Evolutionary conservation across 2,329 filamentous ascomycete species (phyloP).

Genomic region (Lecanoromycetidae sp.): DNA sequence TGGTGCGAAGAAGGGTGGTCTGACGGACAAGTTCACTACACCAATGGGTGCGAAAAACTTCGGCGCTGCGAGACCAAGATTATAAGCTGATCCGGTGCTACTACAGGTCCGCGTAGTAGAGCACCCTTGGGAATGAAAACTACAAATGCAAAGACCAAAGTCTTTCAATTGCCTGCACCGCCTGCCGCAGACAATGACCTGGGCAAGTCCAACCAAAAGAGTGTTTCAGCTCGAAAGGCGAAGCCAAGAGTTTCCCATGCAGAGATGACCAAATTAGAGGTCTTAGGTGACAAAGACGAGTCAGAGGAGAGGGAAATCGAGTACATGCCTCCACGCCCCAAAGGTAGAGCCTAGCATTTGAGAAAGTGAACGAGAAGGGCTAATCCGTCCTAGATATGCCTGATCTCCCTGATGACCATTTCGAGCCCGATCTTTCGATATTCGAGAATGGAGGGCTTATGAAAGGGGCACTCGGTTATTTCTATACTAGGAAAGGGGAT

Average conservation of each 20-base stretch:
- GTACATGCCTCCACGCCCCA: slow-evolving; percentile 69
- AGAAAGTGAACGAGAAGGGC: neutral
- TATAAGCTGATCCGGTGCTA: slow-evolving; percentile 9
- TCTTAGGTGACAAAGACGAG: slow-evolving; percentile 45
- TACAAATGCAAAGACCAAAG: slow-evolving; percentile 76
- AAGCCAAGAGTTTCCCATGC: slow-evolving; percentile 32
- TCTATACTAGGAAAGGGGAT: slow-evolving; percentile 36
- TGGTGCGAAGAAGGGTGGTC: slow-evolving; percentile 39
- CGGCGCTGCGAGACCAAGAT: neutral
- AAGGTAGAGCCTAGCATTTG: slow-evolving; percentile 27
- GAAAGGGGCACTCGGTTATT: slow-evolving; percentile 39
- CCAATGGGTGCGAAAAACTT: slow-evolving; percentile 55
- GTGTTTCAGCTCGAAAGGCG: slow-evolving; percentile 47
- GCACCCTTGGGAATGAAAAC: slow-evolving; percentile 89
- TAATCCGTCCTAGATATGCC: slow-evolving; percentile 26
- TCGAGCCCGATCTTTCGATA: slow-evolving; percentile 39
- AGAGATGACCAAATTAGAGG: slow-evolving; percentile 49
- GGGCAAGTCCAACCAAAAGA: slow-evolving; percentile 51
- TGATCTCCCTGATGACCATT: slow-evolving; percentile 35
- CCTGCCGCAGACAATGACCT: slow-evolving; percentile 45
- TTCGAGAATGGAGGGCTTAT: slow-evolving; percentile 43
- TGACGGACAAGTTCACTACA: slow-evolving; percentile 56
- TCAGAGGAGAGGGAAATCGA: slow-evolving; percentile 64
- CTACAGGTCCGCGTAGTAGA: slow-evolving; percentile 51
- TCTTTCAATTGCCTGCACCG: slow-evolving; percentile 53